A percentile compares a stretch with the other conserved stretches of the same genome.
Conservation (phyloP, 495 filamentous ascomycete species). For the Xylaria palmicola region DNA sequence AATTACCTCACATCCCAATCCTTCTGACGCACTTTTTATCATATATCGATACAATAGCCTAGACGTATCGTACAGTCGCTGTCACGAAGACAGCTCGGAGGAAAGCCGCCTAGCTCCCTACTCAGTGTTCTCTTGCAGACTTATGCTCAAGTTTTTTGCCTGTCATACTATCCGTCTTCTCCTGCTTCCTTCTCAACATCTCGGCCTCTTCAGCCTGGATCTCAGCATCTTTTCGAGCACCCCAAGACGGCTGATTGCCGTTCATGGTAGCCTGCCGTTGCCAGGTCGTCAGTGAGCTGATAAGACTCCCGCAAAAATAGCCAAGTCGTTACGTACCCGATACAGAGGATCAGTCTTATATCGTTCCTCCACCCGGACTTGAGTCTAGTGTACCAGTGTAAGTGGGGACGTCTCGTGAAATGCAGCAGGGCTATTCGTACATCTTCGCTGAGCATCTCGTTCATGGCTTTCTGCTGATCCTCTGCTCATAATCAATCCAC, state of each 20-base stretch:
- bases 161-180: slow-evolving; percentile 30
- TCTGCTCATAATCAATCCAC: slow-evolving; percentile 17
- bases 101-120: background rate
- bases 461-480: slow-evolving; percentile 27
- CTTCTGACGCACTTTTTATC: too few relatives aligned
- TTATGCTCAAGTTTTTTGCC: slow-evolving; percentile 21
- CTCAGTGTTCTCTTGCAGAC: background rate
- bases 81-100: too few relatives aligned
- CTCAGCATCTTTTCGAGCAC: slow-evolving; percentile 70
- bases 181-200: slow-evolving; percentile 59
- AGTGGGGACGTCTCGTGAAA: slow-evolving; percentile 1
- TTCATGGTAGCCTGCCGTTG: slow-evolving; percentile 60
- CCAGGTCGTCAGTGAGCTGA: slow-evolving; percentile 6
- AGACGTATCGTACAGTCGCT: background rate
- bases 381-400: slow-evolving; percentile 16
- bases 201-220: slow-evolving; percentile 69
- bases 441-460: slow-evolving; percentile 24
- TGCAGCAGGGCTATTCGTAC: slow-evolving; percentile 5
- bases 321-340: slow-evolving; percentile 15
- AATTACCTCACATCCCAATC: too few relatives aligned
- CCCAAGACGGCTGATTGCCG: slow-evolving; percentile 68
- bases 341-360: slow-evolving; percentile 29
- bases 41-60: too few relatives aligned
- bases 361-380: slow-evolving; percentile 19
- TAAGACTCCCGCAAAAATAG: background rate